phyloP scores from a whole-genome alignment of 176 grass and related monocot genomes.

The Chrysopogon serrulatus region DNA sequence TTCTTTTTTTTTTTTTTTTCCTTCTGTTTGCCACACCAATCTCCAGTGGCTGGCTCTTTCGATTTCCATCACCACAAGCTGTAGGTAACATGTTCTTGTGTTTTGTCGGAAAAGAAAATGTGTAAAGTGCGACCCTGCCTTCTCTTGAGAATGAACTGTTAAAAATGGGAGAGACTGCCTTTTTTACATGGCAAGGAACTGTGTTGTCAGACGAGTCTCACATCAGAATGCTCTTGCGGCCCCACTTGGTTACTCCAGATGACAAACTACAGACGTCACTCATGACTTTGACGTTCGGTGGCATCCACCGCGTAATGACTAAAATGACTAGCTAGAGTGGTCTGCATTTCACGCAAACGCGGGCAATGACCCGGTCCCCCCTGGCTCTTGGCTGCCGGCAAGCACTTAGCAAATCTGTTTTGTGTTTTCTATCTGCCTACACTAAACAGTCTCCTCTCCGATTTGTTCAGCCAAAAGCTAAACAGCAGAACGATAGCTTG shows the following conservation, averaged over 20 bases:
- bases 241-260: not conserved
- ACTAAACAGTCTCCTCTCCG: not conserved
- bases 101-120: not conserved
- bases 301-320: not conserved
- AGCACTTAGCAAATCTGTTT: not conserved
- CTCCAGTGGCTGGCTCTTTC: not conserved
- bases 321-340: not conserved
- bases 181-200: not conserved
- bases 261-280: not conserved
- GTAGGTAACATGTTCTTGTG: not conserved
- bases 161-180: not conserved
- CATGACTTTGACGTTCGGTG: not conserved
- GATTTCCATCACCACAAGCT: not conserved
- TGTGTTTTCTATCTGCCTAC: not conserved
- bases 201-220: not conserved
- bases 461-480: not conserved
- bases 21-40: not conserved
- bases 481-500: not conserved
- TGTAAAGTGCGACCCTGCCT: not conserved
- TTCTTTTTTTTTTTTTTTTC: no score
- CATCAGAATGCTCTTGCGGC: not conserved
- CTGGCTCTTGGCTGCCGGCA: not conserved
- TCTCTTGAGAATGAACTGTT: not conserved
- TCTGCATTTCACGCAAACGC: constrained; percentile 19
- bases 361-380: not conserved